Base-by-base conservation (phyloP, 805 yeast species). In the Kazachstania taianensis region DNA sequence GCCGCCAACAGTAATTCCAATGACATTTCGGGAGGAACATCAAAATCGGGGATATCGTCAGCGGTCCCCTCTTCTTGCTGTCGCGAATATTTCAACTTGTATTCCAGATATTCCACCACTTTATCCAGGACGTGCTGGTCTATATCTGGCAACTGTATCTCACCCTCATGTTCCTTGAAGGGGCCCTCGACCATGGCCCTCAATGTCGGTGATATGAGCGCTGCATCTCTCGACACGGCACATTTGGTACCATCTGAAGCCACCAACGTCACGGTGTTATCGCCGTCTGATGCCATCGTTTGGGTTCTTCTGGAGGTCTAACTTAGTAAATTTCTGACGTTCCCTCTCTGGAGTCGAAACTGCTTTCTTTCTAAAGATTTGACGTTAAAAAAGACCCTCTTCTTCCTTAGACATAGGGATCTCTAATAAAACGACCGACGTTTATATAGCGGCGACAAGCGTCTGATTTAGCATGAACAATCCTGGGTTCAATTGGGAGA, bases 21-120 rank as follows among this genome's bases (percentile, higher is more conserved):
- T 0, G 97, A 95, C 74, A 89, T 72, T 46, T 85, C 96, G 0
- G 96, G 87, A 1, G 97, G 96, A 2, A 92, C 75, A 25, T 81
- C 81, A 58, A 92, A 92, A 37, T 82, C 92, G 0, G 95, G 94
- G 5, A 81, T 73, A 33, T 73, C 78, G 14, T 31, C 36, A 4
- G 72, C 74, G 6, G 39, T 46, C 18, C 58, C 61, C 5, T 30
- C 19, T 5, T 53, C 45, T 23, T 65, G 70, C 0, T 67, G 70
- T 33, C 72, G 75, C 42, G 68, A 73, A 53, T 82, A 83, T 47
- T 81, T 78, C 40, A 69, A 55, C 48, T 81, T 75, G 52, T 82
- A 87, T 53, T 81, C 77, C 23, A 89, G 60, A 48, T 92, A 89
- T 48, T 89, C 96, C 28, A 83, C 80, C 8, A 89, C 78, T 48